Evolutionary conservation across 192 early-diverging fungal species (phyloP).

Genomic region (Cetraspora pellucida): DNA sequence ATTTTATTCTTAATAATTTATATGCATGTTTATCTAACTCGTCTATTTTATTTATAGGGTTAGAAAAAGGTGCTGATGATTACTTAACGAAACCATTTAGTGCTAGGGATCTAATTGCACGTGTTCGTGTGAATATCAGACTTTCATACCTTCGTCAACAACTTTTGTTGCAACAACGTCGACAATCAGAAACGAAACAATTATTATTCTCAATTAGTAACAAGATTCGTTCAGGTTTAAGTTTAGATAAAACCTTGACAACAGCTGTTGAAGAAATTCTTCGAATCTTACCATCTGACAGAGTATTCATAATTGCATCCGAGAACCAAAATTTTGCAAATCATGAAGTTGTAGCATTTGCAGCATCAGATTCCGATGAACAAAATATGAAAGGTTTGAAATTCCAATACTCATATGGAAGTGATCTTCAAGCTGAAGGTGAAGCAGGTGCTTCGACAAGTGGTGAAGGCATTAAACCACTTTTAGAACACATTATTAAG

Average conservation of each 20-base stretch:
- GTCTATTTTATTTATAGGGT: conserved; percentile 31
- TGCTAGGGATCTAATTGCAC: conserved; percentile 55
- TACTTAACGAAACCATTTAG: conserved; percentile 57
- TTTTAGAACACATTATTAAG: neutral
- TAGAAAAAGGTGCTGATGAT: conserved; percentile 64
- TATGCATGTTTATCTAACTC: too few relatives aligned
- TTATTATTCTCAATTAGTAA: conserved; percentile 47
- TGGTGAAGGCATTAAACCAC: too few relatives aligned
- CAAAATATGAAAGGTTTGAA: neutral
- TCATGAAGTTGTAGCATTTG: neutral
- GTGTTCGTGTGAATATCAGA: conserved; percentile 56
- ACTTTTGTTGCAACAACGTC: conserved; percentile 43
- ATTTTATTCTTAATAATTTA: too few relatives aligned
- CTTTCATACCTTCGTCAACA: conserved; percentile 47
- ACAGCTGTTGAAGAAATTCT: conserved; percentile 42
- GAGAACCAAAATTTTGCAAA: neutral
- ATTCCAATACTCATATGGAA: neutral
- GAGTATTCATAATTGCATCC: conserved; percentile 34
- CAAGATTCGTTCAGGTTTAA: conserved; percentile 43
- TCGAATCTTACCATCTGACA: conserved; percentile 43
- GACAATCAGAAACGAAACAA: conserved; percentile 44
- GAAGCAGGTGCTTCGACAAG: too few relatives aligned
- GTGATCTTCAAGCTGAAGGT: neutral
- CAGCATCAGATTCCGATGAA: neutral
- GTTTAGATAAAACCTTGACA: conserved; percentile 37